Evolutionary conservation across 2,329 filamentous ascomycete genomes (phyloP).

Genomic region (Pezicula carpinea): DNA sequence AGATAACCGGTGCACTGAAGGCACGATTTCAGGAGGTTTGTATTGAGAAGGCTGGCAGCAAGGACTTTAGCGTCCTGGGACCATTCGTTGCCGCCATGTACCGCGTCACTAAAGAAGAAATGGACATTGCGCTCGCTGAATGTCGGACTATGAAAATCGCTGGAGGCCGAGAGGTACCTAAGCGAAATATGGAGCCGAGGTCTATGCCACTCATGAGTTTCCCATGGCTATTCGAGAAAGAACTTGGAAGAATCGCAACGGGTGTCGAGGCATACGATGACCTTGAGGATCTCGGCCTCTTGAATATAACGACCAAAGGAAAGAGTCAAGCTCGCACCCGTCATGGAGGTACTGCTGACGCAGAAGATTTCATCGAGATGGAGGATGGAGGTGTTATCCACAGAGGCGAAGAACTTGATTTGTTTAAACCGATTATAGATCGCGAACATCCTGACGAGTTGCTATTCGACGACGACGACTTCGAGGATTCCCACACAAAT

Average conservation of each 20-base stretch:
- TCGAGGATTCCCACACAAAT: slow-evolving; percentile 6
- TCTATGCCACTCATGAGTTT: slow-evolving; percentile 84
- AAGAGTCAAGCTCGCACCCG: slow-evolving; percentile 4
- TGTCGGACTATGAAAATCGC: slow-evolving; percentile 33
- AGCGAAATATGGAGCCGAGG: slow-evolving; percentile 33
- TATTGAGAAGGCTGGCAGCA: slow-evolving; percentile 57
- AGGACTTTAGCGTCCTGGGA: slow-evolving; percentile 54
- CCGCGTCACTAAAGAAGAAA: slow-evolving; percentile 69
- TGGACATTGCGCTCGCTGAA: slow-evolving; percentile 53
- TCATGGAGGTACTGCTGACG: slow-evolving; percentile 2
- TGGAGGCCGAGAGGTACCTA: slow-evolving; percentile 27
- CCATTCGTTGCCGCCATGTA: slow-evolving; percentile 87
- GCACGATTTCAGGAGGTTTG: slow-evolving; percentile 65
- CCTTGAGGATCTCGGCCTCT: slow-evolving; percentile 17
- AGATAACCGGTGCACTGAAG: slow-evolving; percentile 61
- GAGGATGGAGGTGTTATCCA: slow-evolving; percentile 26
- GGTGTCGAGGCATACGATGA: slow-evolving; percentile 22
- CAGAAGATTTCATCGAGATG: slow-evolving; percentile 24
- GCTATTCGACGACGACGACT: slow-evolving; percentile 10
- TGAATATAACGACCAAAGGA: slow-evolving; percentile 10
- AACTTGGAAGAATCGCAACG: slow-evolving; percentile 66
- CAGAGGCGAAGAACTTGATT: slow-evolving; percentile 27
- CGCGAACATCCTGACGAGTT: slow-evolving; percentile 15
- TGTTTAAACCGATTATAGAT: slow-evolving; percentile 23
- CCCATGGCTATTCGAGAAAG: slow-evolving; percentile 80